phyloP scores from a whole-genome alignment of 257 asterid genomes.

The Datura wrightii region DNA sequence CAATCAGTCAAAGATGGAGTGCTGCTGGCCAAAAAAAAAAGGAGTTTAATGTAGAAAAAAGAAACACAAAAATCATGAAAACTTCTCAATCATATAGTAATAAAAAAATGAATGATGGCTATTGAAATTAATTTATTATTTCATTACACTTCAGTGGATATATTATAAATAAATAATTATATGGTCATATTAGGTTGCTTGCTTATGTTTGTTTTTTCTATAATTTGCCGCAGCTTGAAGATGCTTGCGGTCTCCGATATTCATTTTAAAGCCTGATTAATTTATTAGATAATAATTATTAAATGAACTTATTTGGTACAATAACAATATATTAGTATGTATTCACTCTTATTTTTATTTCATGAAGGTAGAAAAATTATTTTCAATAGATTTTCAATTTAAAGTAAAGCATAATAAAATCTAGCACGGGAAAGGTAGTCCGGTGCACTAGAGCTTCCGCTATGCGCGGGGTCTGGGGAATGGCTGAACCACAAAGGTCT shows the following conservation, averaged over 20 bases:
- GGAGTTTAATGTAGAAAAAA: neutral
- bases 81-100: neutral
- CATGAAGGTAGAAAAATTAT: rapidly evolving
- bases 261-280: too few relatives aligned
- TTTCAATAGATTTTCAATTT: neutral
- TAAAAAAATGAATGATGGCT: neutral
- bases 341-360: neutral
- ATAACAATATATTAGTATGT: neutral
- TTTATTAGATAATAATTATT: too few relatives aligned
- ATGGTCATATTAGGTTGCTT: neutral
- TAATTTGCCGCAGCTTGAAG: neutral
- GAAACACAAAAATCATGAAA: neutral
- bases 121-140: neutral
- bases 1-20: constrained; percentile 4
- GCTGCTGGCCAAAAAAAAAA: neutral
- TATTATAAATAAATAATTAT: neutral
- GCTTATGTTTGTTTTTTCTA: neutral
- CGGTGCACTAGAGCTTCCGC: too few relatives aligned
- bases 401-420: neutral
- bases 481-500: too few relatives aligned
- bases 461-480: too few relatives aligned
- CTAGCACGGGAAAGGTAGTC: too few relatives aligned
- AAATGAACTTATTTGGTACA: too few relatives aligned
- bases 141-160: neutral
- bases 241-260: neutral